These are phyloP conservation scores for Grigorovia jiainica DNA, from an alignment of 805 yeast genomes.

Conservation along the genomic window DNA sequence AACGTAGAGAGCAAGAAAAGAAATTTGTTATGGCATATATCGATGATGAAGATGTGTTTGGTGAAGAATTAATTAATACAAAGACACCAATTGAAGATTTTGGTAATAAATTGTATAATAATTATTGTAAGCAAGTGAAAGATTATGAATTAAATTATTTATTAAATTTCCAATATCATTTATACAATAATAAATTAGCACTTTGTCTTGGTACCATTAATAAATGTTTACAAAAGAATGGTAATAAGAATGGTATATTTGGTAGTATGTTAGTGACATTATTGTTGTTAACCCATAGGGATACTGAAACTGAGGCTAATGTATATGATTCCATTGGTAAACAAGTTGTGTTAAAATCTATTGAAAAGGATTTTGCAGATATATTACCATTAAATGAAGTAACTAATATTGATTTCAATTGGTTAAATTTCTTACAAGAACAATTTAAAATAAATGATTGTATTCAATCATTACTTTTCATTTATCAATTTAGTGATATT, in stretches of 20 bases:
- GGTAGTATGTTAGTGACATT: conserved; percentile 23
- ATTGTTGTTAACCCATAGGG: conserved; percentile 12
- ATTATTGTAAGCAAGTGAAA: conserved; percentile 35
- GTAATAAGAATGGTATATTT: conserved; percentile 13
- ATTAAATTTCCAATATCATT: conserved; percentile 23
- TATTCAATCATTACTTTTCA: conserved; percentile 9
- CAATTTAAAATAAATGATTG: conserved; percentile 6
- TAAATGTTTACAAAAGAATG: conserved; percentile 15
- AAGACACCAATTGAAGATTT: conserved; percentile 38
- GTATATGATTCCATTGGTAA: conserved; percentile 22
- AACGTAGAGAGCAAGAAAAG: conserved; percentile 46
- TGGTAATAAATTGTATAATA: conserved; percentile 33
- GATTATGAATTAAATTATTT: conserved; percentile 28
- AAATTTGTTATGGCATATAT: conserved; percentile 34
- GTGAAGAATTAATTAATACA: conserved; percentile 33
- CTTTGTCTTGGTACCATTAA: conserved; percentile 22
- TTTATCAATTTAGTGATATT: conserved; percentile 6
- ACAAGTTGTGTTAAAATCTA: conserved; percentile 23
- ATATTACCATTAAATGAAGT: conserved; percentile 14
- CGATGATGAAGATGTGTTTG: conserved; percentile 55
- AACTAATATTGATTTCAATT: conserved; percentile 15
- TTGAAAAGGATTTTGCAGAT: conserved; percentile 17
- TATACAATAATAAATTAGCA: conserved; percentile 23
- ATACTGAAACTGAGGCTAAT: background rate
- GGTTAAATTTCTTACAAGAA: conserved; percentile 15